Percentiles rank a stretch among this genome's conserved stretches.
These are phyloP conservation scores for Penicillium sclerotigenum DNA, from an alignment of 2,329 filamentous ascomycete species.

Conservation along the genomic window DNA sequence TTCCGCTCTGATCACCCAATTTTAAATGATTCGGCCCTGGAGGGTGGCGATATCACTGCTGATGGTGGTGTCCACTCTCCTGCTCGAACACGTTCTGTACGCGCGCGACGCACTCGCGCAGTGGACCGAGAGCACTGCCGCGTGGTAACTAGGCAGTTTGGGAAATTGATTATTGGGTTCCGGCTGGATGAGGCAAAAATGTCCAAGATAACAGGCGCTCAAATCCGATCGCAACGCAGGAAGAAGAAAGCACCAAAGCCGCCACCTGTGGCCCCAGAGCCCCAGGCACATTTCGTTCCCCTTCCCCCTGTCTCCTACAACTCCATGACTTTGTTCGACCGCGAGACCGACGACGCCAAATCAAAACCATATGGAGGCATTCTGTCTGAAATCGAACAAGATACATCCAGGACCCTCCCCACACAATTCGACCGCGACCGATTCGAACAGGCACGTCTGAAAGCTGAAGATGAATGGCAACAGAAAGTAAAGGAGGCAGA, in stretches of 20 bases:
- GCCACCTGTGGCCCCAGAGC: constrained; percentile 39
- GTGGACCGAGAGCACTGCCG: constrained; percentile 41
- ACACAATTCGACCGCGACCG: constrained; percentile 73
- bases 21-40: constrained; percentile 20
- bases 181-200: constrained; percentile 58
- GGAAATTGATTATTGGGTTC: constrained; percentile 58
- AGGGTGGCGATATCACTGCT: constrained; percentile 14
- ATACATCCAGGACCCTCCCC: constrained; percentile 85
- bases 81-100: constrained; percentile 55
- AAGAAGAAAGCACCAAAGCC: constrained; percentile 45
- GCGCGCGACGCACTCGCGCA: constrained; percentile 56
- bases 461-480: constrained; percentile 89
- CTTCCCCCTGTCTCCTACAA: constrained; percentile 64
- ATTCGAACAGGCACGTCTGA: constrained; percentile 86
- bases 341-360: constrained; percentile 82
- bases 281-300: constrained; percentile 57
- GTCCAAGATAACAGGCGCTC: constrained; percentile 57
- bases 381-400: constrained; percentile 80
- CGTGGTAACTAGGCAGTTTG: constrained; percentile 40
- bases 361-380: constrained; percentile 96
- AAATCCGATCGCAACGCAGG: constrained; percentile 58
- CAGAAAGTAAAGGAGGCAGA: constrained; percentile 62
- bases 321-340: constrained; percentile 85
- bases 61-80: constrained; percentile 19
- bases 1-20: constrained; percentile 24